Percentiles rank a stretch among this genome's conserved stretches.
These are phyloP conservation scores for Rutidosis leptorrhynchoides DNA, from an alignment of 129 eudicot genomes.

Conservation along the genomic window DNA sequence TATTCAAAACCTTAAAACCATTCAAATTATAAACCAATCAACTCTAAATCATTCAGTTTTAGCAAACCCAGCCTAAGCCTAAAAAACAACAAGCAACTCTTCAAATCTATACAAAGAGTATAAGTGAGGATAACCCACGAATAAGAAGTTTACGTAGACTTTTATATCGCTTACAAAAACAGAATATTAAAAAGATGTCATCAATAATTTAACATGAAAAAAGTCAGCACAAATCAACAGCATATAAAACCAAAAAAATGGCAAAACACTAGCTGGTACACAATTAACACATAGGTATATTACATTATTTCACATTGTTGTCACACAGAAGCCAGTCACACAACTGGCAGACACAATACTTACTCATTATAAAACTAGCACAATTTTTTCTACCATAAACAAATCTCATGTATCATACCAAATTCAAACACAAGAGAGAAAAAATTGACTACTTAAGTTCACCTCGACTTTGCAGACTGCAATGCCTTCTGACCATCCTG, in stretches of 20 bases:
- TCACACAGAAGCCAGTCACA: constrained; percentile 30
- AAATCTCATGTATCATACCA: constrained; percentile 35
- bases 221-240: background rate
- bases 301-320: constrained; percentile 31
- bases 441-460: constrained; percentile 30
- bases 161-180: background rate
- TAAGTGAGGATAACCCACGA: background rate
- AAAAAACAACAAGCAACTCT: no score
- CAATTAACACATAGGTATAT: constrained; percentile 29
- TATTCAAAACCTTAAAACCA: no score
- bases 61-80: no score
- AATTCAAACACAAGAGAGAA: constrained; percentile 35
- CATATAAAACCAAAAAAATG: background rate
- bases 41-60: no score
- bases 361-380: constrained; percentile 34
- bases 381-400: constrained; percentile 28
- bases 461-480: constrained; percentile 25
- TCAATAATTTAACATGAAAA: background rate
- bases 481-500: constrained; percentile 35
- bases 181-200: background rate
- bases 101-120: no score
- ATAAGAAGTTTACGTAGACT: background rate
- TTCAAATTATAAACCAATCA: no score
- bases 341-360: constrained; percentile 23
- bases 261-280: constrained; percentile 4